Evolutionary conservation across 257 asterid species (phyloP).

Genomic region (Scutellaria baicalensis): DNA sequence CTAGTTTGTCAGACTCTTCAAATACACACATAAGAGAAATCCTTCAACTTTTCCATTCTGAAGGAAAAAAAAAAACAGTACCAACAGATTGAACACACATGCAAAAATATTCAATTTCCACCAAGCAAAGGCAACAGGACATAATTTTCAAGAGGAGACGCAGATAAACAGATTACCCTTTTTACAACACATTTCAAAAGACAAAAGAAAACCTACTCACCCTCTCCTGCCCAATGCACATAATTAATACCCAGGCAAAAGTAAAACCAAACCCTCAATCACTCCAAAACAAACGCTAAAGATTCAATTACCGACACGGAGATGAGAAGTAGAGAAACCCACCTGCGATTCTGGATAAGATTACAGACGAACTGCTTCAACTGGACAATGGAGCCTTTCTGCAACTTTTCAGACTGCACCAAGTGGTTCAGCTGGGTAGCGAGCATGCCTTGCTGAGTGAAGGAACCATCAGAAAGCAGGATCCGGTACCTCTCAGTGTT

Average conservation of each 20-base stretch:
- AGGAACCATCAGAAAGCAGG: slow-evolving; percentile 61
- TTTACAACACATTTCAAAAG: not conserved
- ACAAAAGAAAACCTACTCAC: not conserved
- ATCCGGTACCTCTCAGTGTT: slow-evolving; percentile 55
- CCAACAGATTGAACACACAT: not conserved
- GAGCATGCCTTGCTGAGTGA: slow-evolving; percentile 77
- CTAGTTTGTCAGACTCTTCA: not conserved
- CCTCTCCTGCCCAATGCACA: not conserved
- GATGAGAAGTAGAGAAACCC: not conserved
- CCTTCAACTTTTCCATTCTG: not conserved
- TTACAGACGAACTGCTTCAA: slow-evolving; percentile 65
- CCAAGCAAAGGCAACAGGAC: not conserved
- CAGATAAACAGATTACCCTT: not conserved
- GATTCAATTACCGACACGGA: not conserved
- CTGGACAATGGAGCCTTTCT: slow-evolving; percentile 61
- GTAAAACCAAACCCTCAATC: not conserved
- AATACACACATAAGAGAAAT: not conserved
- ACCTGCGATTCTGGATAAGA: slow-evolving; percentile 58
- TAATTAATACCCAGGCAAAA: not conserved
- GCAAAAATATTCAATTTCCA: not conserved
- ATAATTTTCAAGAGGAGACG: not conserved
- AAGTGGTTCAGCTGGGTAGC: slow-evolving; percentile 69
- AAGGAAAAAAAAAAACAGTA: not conserved
- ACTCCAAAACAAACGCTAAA: not conserved
- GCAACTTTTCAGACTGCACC: slow-evolving; percentile 41